Evolutionary conservation across 306 rosid species (phyloP), one percentile per base, ranked within the genome.

Genomic region (Fragaria vesca): DNA sequence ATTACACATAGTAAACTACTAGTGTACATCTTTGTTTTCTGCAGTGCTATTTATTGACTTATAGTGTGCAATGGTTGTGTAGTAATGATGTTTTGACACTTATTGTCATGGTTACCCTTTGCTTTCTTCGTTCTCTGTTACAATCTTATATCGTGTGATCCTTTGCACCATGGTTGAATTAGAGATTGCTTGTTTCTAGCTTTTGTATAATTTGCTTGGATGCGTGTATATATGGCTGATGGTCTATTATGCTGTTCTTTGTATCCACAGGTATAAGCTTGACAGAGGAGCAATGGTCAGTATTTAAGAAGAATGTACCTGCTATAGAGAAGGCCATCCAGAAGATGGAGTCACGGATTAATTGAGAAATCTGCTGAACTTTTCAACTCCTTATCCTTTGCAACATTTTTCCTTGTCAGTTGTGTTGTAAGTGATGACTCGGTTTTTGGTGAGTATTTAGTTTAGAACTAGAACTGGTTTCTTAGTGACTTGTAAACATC

Each of bases 231-330:
- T 38, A 24, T 6, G n/a, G 20, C 45, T 40, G 36, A 69, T 81
- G 32, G 67, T 65, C 68, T 54, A 66, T 82, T 26, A 32, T 24
- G 3, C 26, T 18, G 5, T 11, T 13, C 4, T 40, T 2, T 73
- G 34, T 79, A 36, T 69, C 71, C n/a, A 81, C 91, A 95, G 99
- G 99, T 80, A 95, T 95, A 81, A 93, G 97, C 85, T 83, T 93
- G 97, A 93, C 93, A 2, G 91, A 83, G 77, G 97, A 91, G 83
- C 99, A 95, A 76, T 95, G 97, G 97, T 81, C 90, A 11, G 26
- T 72, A 83, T 91, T 95, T 21, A 89, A 82, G 81, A 89, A 95
- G 70, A 93, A 82, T 74, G 74, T 91, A 45, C 93, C 97, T 73
- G 97, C 87, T 70, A 84, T 93, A 69, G 98, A 95, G 82, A 81